Evolutionary conservation across 108 stramenopile genomes (phyloP), one percentile per base, ranked within the genome.

Genomic region (Skeletonema grethae): DNA sequence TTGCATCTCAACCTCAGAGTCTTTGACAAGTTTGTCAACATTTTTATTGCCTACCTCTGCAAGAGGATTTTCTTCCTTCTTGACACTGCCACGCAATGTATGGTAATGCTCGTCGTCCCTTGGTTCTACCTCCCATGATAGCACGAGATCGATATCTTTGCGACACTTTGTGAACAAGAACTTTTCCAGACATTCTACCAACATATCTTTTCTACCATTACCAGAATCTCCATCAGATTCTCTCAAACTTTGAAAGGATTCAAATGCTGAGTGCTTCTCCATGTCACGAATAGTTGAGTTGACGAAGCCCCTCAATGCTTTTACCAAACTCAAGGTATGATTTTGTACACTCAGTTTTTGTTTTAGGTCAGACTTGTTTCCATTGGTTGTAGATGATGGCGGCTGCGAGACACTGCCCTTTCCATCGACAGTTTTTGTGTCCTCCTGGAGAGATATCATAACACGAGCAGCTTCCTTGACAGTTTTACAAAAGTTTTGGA

Each of bases 401-500:
- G n/a, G 30, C 5, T 16, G 18, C 43, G 32, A 32, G 12, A 11
- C 11, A 30, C 31, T 16, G 29, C 41, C 70, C 4, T 68, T 64
- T 58, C 18, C 57, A 50, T 57, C 41, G 16, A 6, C 32, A 32
- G 13, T 10, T 16, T 35, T 63, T n/a, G 67, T 69, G 2, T 69
- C 68, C 22, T 61, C 69, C 41, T 58, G 62, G 9, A 69, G 43
- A 30, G 53, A 57, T 25, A 46, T 60, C 63, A 82, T 75, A 6
- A 82, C 80, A 57, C 41, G 46, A 1, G 80, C 64, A 22, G 80
- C 80, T 57, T 82, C 80, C 56, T 70, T 57, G 15, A 82, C 66
- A 8, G 80, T 82, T 48, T 74, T 66, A 63, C 80, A 82, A 61
- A 82, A 82, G 9, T 82, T 82, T 71, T 71, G 65, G 10, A 62